Conservation (phyloP, 495 filamentous ascomycete genomes). For the Xylaria cubensis region DNA sequence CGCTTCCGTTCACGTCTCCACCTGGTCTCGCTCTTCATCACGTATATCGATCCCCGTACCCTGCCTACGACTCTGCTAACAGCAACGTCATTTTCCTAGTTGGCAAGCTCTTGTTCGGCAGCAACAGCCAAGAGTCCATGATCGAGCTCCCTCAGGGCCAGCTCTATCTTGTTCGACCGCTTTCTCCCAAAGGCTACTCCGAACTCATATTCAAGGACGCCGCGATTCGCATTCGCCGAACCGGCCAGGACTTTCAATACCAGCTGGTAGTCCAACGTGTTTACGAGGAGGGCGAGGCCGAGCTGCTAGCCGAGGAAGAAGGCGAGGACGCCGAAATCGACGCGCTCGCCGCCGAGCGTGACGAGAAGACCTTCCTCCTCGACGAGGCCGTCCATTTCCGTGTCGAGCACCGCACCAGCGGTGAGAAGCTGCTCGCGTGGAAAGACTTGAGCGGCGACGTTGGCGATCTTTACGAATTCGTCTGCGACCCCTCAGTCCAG, state of each 20-base stretch:
- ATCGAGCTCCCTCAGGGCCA: slow-evolving; percentile 94
- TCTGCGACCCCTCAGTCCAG: slow-evolving; percentile 79
- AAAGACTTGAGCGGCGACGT: slow-evolving; percentile 91
- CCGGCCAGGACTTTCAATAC: slow-evolving; percentile 93
- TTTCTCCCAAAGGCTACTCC: slow-evolving; percentile 95
- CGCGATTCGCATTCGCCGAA: slow-evolving; percentile 86
- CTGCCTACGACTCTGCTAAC: slow-evolving; percentile 8
- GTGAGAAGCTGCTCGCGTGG: slow-evolving; percentile 89
- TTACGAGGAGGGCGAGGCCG: slow-evolving; percentile 96
- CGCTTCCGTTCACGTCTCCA: not conserved
- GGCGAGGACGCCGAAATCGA: slow-evolving; percentile 77
- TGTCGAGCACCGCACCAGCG: slow-evolving; percentile 76
- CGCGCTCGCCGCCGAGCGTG: slow-evolving; percentile 71
- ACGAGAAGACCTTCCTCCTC: slow-evolving; percentile 96
- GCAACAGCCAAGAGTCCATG: slow-evolving; percentile 86
- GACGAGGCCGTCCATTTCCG: slow-evolving; percentile 91
- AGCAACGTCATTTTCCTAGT: slow-evolving; percentile 59
- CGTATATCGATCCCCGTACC: not conserved
- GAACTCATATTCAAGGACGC: slow-evolving; percentile 99
- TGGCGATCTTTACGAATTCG: slow-evolving; percentile 94
- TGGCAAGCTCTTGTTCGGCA: slow-evolving; percentile 91
- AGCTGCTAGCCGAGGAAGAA: slow-evolving; percentile 82
- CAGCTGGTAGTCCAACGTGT: slow-evolving; percentile 95
- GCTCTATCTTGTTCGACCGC: slow-evolving; percentile 93
- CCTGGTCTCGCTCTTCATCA: not conserved